Evolutionary conservation across 345 rosid genomes (phyloP).

Genomic region (Bruguiera parviflora): DNA sequence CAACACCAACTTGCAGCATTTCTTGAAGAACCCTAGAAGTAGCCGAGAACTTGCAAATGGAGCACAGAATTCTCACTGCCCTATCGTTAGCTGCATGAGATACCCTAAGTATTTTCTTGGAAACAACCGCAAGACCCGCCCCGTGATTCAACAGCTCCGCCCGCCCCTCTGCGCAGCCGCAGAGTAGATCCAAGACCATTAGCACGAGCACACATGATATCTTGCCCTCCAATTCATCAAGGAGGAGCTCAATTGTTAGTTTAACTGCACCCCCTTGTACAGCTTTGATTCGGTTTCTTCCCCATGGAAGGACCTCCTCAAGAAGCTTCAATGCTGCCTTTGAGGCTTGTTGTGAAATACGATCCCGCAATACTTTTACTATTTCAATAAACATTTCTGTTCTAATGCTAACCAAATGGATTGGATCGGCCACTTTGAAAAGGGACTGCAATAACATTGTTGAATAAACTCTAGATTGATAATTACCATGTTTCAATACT

Average conservation of each 20-base stretch:
- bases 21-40: constrained; percentile 48
- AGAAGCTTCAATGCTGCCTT: constrained; percentile 57
- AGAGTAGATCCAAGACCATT: constrained; percentile 36
- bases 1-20: constrained; percentile 59
- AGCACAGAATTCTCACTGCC: constrained; percentile 47
- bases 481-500: constrained; percentile 43
- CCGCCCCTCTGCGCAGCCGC: constrained; percentile 59
- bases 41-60: constrained; percentile 44
- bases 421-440: constrained; percentile 55
- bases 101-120: constrained; percentile 61
- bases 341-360: constrained; percentile 54
- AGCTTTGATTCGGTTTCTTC: constrained; percentile 65
- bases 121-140: constrained; percentile 53
- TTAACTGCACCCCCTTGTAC: constrained; percentile 56
- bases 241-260: constrained; percentile 58
- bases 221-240: constrained; percentile 46
- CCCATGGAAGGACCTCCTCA: constrained; percentile 48
- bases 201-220: constrained; percentile 48
- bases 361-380: constrained; percentile 45
- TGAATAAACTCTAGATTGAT: constrained; percentile 54
- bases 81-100: constrained; percentile 45
- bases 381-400: constrained; percentile 43
- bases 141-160: constrained; percentile 54
- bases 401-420: constrained; percentile 38
- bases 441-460: constrained; percentile 40